Evolutionary conservation across 2,329 filamentous ascomycete species (phyloP).

Genomic region (Fusarium siculi): DNA sequence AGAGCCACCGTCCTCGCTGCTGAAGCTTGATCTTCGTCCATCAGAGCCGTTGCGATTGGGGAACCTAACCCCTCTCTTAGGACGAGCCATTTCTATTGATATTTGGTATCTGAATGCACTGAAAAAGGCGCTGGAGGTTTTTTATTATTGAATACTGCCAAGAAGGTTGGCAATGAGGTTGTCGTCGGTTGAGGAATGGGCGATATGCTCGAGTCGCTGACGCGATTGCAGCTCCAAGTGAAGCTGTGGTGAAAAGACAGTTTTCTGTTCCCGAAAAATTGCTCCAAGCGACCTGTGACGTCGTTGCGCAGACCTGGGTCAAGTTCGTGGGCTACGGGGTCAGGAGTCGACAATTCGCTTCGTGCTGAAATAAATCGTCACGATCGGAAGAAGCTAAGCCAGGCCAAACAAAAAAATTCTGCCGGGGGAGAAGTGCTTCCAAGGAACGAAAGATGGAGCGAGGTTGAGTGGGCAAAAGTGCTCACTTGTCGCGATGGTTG

Average conservation of each 20-base stretch:
- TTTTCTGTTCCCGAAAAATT: slow-evolving; percentile 5
- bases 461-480: slow-evolving; percentile 26
- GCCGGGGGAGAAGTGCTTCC: slow-evolving; percentile 11
- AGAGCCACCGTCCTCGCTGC: slow-evolving; percentile 66
- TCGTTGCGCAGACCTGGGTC: slow-evolving; percentile 24
- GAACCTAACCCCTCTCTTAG: slow-evolving; percentile 65
- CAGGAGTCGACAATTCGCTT: slow-evolving; percentile 18
- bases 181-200: slow-evolving; percentile 11
- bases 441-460: slow-evolving; percentile 1
- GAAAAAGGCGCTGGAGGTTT: not conserved
- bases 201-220: slow-evolving; percentile 3
- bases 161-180: slow-evolving; percentile 11
- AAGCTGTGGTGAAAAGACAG: not conserved
- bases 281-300: slow-evolving; percentile 18
- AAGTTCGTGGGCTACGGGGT: slow-evolving; percentile 17
- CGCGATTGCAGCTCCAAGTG: not conserved
- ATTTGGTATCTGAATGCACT: slow-evolving; percentile 8
- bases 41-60: slow-evolving; percentile 59
- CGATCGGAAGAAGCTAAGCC: not conserved
- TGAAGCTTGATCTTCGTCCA: slow-evolving; percentile 75
- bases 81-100: slow-evolving; percentile 48
- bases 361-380: slow-evolving; percentile 14
- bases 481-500: slow-evolving; percentile 34
- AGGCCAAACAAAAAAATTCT: not conserved
- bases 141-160: not conserved